These are phyloP conservation scores for Lactarius hatsudake DNA, from an alignment of 768 basidiomycete species.

Conservation along the genomic window DNA sequence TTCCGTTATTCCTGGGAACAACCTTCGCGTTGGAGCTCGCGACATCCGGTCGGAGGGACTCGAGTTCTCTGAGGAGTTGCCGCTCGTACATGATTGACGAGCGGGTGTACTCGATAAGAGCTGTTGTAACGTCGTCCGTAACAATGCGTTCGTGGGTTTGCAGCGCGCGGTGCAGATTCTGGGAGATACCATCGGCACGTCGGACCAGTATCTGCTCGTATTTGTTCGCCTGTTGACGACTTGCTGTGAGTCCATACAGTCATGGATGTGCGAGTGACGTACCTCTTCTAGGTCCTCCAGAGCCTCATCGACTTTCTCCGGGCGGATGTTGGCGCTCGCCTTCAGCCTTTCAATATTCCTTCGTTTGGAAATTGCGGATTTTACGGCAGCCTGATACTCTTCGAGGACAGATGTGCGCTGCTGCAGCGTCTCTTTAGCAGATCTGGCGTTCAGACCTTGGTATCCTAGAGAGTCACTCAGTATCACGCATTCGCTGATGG, in stretches of 20 bases:
- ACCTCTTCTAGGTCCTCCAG: constrained; percentile 93
- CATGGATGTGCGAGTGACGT: constrained; percentile 22
- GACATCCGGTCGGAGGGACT: constrained; percentile 77
- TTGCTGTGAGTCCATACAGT: constrained; percentile 20
- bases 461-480: constrained; percentile 96
- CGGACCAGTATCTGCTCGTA: constrained; percentile 82
- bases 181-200: constrained; percentile 90
- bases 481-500: constrained; percentile 92
- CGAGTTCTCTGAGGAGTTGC: constrained; percentile 83
- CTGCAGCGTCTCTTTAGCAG: constrained; percentile 90
- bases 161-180: constrained; percentile 86
- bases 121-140: constrained; percentile 87
- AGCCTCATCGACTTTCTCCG: constrained; percentile 86
- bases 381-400: constrained; percentile 92
- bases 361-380: constrained; percentile 89
- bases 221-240: constrained; percentile 67
- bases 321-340: constrained; percentile 79
- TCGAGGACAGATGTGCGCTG: constrained; percentile 90
- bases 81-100: constrained; percentile 90
- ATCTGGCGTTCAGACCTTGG: constrained; percentile 94
- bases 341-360: constrained; percentile 87
- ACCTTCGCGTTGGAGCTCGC: constrained; percentile 62
- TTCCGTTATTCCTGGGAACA: constrained; percentile 45
- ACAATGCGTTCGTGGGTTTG: constrained; percentile 81
- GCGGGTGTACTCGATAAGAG: constrained; percentile 89